Base-by-base conservation (phyloP, 2,329 filamentous ascomycete species). In the Ceratocystiopsis brevicomis region DNA sequence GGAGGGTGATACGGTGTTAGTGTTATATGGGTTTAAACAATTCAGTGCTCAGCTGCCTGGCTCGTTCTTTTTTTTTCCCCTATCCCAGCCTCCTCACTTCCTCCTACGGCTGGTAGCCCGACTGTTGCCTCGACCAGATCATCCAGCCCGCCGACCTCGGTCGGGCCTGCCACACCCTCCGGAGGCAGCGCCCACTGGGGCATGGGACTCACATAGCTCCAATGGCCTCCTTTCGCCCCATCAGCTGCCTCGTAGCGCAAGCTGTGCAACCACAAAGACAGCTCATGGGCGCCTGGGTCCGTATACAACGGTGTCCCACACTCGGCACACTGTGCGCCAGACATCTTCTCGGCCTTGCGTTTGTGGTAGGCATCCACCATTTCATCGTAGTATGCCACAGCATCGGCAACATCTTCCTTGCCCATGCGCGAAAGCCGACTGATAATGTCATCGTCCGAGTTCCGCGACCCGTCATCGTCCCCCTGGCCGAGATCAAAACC, bases 191-290 rank as follows among this genome's bases (percentile, higher is more conserved):
- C 88, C 90, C 90, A 98, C 17, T 65, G 65, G 1, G 90, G 90
- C 56, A 95, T 66, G 19, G 76, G 73, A 51, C 87, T 95, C 54
- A 79, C 74, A 59, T 95, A 96, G 43, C 76, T 76, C 90, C 90
- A 98, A 11, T 30, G 25, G 25, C 25, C 25, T 30, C 25, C 25
- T 30, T 30, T 30, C 43, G 68, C 68, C 4, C 87, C 88, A 21
- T 77, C 76, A 21, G 77, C 73, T 57, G 88, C 87, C 51, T 88
- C 79, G 58, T 98, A 98, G 39, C 83, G 76, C 47, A 86, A 74
- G 45, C 88, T 92, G 63, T 98, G 90, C 48, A 98, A 68, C 71
- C 88, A 98, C 37, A 98, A 80, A 0, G 83, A 84, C 39, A 98
- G 68, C 64, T 98, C 90, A 54, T 96, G 87, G 37, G 69, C 62